Conservation (phyloP, 805 yeast genomes). For the Saturnispora ahearnii region DNA sequence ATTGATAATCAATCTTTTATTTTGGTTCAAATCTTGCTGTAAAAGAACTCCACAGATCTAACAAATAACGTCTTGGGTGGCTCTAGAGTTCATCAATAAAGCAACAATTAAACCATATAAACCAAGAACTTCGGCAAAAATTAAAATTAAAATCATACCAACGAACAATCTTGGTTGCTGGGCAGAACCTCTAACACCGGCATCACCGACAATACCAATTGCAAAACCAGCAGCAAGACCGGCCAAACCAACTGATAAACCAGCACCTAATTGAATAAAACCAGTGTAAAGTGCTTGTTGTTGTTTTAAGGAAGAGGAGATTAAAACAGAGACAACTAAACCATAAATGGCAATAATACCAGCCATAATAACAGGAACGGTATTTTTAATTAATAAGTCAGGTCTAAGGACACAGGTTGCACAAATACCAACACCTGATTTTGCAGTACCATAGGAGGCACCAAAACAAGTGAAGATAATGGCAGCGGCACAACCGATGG, state of each 20-base stretch:
- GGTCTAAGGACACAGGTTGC: slow-evolving; percentile 98
- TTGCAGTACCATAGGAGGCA: slow-evolving; percentile 98
- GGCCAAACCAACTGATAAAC: slow-evolving; percentile 92
- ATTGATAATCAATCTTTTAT: too few species aligned
- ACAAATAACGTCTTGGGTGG: slow-evolving; percentile 84
- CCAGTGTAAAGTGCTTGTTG: slow-evolving; percentile 93
- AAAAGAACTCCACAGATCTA: slow-evolving; percentile 26
- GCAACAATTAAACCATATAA: slow-evolving; percentile 97
- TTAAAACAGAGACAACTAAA: slow-evolving; percentile 89
- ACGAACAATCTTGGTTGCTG: slow-evolving; percentile 98
- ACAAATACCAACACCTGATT: slow-evolving; percentile 98
- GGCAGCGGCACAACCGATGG: slow-evolving; percentile 99
- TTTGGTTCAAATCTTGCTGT: neutral
- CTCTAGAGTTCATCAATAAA: slow-evolving; percentile 93
- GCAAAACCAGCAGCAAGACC: slow-evolving; percentile 99
- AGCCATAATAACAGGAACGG: slow-evolving; percentile 98
- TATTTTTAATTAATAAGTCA: slow-evolving; percentile 83
- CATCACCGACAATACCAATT: slow-evolving; percentile 98
- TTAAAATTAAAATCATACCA: slow-evolving; percentile 95
- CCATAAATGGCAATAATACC: slow-evolving; percentile 99
- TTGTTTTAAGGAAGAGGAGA: slow-evolving; percentile 82
- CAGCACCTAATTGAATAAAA: slow-evolving; percentile 96
- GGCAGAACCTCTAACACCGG: slow-evolving; percentile 97
- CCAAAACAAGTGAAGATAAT: slow-evolving; percentile 98
- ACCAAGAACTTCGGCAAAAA: slow-evolving; percentile 98